Percentiles rank a stretch among this genome's conserved stretches.
Evolutionary conservation across 345 rosid species (phyloP).

Genomic region (Stellera chamaejasme): DNA sequence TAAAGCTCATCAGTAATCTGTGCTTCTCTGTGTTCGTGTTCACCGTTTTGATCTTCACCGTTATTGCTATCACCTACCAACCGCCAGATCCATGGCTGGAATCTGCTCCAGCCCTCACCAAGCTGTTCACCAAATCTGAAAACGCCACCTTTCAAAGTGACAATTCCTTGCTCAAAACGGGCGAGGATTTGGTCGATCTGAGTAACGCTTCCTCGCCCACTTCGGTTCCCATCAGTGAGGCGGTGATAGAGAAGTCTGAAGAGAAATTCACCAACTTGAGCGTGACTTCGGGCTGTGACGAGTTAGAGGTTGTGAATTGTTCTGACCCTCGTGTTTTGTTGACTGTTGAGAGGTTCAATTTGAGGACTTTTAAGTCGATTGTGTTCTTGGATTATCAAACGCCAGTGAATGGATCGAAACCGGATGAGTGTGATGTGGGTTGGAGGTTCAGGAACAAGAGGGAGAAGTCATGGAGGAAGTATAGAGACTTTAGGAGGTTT

Average conservation of each 20-base stretch:
- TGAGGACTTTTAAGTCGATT: conserved; percentile 59
- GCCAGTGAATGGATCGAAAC: conserved; percentile 63
- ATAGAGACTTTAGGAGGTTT: conserved; percentile 89
- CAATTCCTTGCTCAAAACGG: conserved; percentile 59
- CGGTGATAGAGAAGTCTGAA: conserved; percentile 38
- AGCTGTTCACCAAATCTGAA: conserved; percentile 55
- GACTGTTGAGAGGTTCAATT: conserved; percentile 70
- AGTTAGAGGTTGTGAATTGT: conserved; percentile 53
- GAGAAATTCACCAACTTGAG: conserved; percentile 32
- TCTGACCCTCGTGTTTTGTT: conserved; percentile 71
- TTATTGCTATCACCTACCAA: conserved; percentile 82
- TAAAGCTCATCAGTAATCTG: conserved; percentile 73
- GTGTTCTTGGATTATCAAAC: conserved; percentile 71
- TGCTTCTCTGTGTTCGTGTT: conserved; percentile 93
- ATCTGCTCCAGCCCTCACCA: conserved; percentile 76
- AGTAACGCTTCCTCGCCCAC: conserved; percentile 20
- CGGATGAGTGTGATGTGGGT: conserved; percentile 77
- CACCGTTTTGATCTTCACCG: conserved; percentile 71
- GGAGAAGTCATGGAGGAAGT: conserved; percentile 93
- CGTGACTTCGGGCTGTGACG: conserved; percentile 36
- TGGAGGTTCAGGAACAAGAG: conserved; percentile 93
- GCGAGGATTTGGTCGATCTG: conserved; percentile 54
- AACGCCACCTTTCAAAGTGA: conserved; percentile 83
- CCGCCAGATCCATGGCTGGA: conserved; percentile 98
- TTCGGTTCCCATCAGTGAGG: conserved; percentile 30